These are phyloP conservation scores for Penicillium sp. DNA, from an alignment of 2,329 filamentous ascomycete species.

Conservation along the genomic window DNA sequence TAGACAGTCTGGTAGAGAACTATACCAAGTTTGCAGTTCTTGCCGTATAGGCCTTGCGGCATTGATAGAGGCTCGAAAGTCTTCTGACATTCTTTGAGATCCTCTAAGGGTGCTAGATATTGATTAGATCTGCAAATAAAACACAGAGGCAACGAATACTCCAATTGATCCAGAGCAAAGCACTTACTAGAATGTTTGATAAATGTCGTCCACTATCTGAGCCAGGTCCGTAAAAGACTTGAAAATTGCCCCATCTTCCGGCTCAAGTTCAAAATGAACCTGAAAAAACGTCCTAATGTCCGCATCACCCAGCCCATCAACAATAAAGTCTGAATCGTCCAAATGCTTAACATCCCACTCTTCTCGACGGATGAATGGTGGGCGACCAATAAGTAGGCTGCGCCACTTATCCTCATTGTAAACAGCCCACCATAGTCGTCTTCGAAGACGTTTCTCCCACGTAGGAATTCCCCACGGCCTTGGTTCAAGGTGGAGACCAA, in stretches of 20 bases:
- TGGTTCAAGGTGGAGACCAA: slow-evolving; percentile 36
- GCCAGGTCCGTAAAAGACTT: slow-evolving; percentile 25
- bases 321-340: slow-evolving; percentile 26
- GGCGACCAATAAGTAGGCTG: slow-evolving; percentile 32
- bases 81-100: slow-evolving; percentile 26
- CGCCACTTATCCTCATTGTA: slow-evolving; percentile 40
- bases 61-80: slow-evolving; percentile 27
- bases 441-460: slow-evolving; percentile 36
- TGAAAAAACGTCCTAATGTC: not conserved
- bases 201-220: slow-evolving; percentile 28
- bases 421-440: slow-evolving; percentile 39
- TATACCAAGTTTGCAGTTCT: slow-evolving; percentile 29
- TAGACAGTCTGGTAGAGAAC: slow-evolving; percentile 26
- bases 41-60: slow-evolving; percentile 25
- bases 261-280: slow-evolving; percentile 13
- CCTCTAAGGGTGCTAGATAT: slow-evolving; percentile 25
- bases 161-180: not conserved
- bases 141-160: no score
- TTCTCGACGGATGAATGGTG: slow-evolving; percentile 30
- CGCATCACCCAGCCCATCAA: slow-evolving; percentile 12
- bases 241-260: slow-evolving; percentile 20
- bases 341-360: slow-evolving; percentile 35
- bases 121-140: not conserved
- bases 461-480: slow-evolving; percentile 35
- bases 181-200: slow-evolving; percentile 30